A percentile compares a stretch with the other conserved stretches of the same genome.
Conservation (phyloP, 2,329 filamentous ascomycete species). For the Paraphaeosphaeria sporulosa region DNA sequence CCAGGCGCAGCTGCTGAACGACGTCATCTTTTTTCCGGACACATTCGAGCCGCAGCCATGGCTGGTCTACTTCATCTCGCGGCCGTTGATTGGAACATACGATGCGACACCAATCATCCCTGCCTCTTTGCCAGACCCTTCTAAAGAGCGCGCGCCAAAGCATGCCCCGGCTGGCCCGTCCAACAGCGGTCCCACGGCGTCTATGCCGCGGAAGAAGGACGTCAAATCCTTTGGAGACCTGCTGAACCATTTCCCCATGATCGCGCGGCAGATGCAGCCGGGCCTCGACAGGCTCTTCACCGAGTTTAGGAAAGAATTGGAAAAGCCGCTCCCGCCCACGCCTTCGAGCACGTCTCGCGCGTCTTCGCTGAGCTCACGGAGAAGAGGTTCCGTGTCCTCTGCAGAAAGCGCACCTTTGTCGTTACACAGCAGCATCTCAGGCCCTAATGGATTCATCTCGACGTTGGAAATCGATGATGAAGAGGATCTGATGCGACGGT, state of each 20-base stretch:
- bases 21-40: slow-evolving; percentile 88
- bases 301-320: slow-evolving; percentile 85
- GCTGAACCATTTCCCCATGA: slow-evolving; percentile 90
- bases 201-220: slow-evolving; percentile 79
- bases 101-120: slow-evolving; percentile 77
- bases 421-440: slow-evolving; percentile 47
- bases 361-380: slow-evolving; percentile 43
- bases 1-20: slow-evolving; percentile 85
- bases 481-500: slow-evolving; percentile 86
- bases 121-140: slow-evolving; percentile 55
- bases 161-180: slow-evolving; percentile 23
- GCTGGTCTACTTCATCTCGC: slow-evolving; percentile 96
- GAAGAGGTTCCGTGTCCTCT: slow-evolving; percentile 47
- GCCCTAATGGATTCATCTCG: slow-evolving; percentile 48
- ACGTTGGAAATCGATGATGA: slow-evolving; percentile 80
- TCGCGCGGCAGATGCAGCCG: slow-evolving; percentile 93
- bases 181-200: slow-evolving; percentile 39
- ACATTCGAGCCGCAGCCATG: slow-evolving; percentile 90
- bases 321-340: slow-evolving; percentile 81
- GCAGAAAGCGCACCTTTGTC: slow-evolving; percentile 45
- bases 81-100: slow-evolving; percentile 82
- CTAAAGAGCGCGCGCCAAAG: slow-evolving; percentile 19
- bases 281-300: slow-evolving; percentile 88
- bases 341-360: slow-evolving; percentile 55
- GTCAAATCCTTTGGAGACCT: slow-evolving; percentile 91